Conservation (phyloP, 139 green algal genomes). For the Medakamo hakoo region DNA sequence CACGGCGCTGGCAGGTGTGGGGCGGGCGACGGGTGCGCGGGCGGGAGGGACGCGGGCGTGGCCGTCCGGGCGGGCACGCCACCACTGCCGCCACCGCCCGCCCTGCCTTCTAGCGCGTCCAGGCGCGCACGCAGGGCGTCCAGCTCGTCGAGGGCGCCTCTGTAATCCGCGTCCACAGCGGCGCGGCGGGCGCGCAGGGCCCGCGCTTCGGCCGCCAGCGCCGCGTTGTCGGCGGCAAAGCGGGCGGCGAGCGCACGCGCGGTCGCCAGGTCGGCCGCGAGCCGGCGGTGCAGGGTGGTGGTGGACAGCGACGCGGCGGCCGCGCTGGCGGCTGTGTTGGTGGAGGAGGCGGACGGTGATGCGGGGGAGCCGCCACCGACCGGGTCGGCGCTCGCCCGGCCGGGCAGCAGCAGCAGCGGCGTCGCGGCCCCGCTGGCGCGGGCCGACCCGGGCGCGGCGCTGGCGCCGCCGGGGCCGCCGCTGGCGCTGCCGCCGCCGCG, state of each 20-base stretch:
- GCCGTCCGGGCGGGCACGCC: too few relatives aligned
- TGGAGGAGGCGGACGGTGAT: not conserved
- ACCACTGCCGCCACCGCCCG: too few relatives aligned
- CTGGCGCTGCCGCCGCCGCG: not conserved
- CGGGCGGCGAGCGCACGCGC: conserved; percentile 19
- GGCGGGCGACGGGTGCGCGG: too few relatives aligned
- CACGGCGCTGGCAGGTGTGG: too few relatives aligned
- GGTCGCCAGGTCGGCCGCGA: conserved; percentile 10
- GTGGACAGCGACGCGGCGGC: not conserved
- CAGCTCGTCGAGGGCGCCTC: conserved; percentile 32
- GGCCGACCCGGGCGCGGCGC: conserved; percentile 26
- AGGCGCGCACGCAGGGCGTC: conserved; percentile 26
- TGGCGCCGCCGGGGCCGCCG: conserved; percentile 1
- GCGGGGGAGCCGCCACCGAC: not conserved
- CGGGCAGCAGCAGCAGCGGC: too few relatives aligned
- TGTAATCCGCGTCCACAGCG: conserved; percentile 22
- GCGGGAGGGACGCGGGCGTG: too few relatives aligned
- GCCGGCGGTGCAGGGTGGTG: conserved; percentile 1
- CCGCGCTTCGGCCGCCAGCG: conserved; percentile 42
- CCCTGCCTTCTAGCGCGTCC: conserved; percentile 22
- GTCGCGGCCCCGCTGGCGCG: too few relatives aligned
- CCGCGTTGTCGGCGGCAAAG: conserved; percentile 40
- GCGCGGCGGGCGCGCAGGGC: conserved; percentile 17
- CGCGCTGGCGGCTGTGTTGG: not conserved
- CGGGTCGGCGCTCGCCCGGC: not conserved